Percentiles rank a stretch among this genome's conserved stretches.
Evolutionary conservation across 306 rosid genomes (phyloP).

Genomic region (Cicer chorassanicum): DNA sequence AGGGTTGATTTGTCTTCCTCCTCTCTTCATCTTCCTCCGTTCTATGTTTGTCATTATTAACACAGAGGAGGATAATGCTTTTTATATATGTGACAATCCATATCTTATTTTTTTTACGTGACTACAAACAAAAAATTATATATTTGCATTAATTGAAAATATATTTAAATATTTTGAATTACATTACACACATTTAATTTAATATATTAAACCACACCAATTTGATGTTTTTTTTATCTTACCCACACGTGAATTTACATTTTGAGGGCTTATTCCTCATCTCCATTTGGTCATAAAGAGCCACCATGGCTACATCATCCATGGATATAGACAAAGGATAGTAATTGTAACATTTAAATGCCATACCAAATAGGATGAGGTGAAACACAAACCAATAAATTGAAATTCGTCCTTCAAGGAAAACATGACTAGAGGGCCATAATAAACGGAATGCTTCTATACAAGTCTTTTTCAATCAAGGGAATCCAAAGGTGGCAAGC

Average conservation of each 20-base stretch:
- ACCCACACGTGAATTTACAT: constrained; percentile 10
- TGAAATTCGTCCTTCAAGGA: constrained; percentile 33
- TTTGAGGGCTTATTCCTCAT: constrained; percentile 3
- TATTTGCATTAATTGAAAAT: too few relatives aligned
- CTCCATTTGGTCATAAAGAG: constrained; percentile 21
- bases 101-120: too few relatives aligned
- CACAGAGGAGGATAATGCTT: too few relatives aligned
- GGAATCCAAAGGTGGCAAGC: constrained; percentile 58
- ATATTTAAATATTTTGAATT: too few relatives aligned
- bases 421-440: constrained; percentile 34
- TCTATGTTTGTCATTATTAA: too few relatives aligned
- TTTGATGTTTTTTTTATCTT: neutral
- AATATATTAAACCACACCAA: neutral
- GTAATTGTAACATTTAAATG: constrained; percentile 28
- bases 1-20: too few relatives aligned
- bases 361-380: constrained; percentile 42
- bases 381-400: constrained; percentile 32
- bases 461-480: constrained; percentile 55
- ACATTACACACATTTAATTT: too few relatives aligned
- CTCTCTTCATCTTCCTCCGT: too few relatives aligned
- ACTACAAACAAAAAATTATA: too few relatives aligned
- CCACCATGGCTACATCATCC: constrained; percentile 17
- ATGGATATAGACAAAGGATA: constrained; percentile 33
- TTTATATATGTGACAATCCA: too few relatives aligned
- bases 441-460: constrained; percentile 38